A percentile compares a stretch with the other conserved stretches of the same genome.
Conservation (phyloP, 2,329 filamentous ascomycete genomes). For the Talaromyces sp. region DNA sequence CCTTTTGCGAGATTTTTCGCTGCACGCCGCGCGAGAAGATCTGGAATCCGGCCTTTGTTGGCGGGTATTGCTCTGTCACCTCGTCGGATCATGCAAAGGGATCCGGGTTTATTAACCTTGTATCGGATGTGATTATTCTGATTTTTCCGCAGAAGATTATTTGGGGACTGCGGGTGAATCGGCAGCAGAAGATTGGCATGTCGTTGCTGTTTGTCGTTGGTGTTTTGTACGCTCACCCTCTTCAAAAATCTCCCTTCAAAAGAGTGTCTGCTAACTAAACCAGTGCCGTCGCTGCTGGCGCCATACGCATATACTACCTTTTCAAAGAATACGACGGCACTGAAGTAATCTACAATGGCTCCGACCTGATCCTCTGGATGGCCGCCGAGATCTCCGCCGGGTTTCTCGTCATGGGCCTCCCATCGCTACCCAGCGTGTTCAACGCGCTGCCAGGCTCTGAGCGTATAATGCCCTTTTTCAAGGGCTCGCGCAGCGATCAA, state of each 20-base stretch:
- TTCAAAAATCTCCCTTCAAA: too few species aligned
- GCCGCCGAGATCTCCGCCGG: neutral
- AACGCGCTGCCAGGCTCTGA: neutral
- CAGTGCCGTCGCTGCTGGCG: neutral
- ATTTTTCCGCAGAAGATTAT: neutral
- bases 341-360: neutral
- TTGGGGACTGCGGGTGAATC: neutral
- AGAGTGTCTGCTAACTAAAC: too few species aligned
- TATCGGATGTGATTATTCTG: neutral
- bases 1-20: neutral
- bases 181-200: neutral
- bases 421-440: neutral
- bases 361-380: neutral
- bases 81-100: neutral
- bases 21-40: neutral
- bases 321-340: neutral
- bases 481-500: neutral
- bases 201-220: conserved; percentile 1
- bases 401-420: neutral
- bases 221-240: neutral
- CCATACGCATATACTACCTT: neutral
- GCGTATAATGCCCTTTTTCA: neutral
- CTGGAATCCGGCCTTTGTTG: neutral
- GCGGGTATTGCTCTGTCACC: neutral
- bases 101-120: neutral